These are phyloP conservation scores for Arthrobotrys iridis DNA, from an alignment of 2,329 filamentous ascomycete species.

Conservation along the genomic window DNA sequence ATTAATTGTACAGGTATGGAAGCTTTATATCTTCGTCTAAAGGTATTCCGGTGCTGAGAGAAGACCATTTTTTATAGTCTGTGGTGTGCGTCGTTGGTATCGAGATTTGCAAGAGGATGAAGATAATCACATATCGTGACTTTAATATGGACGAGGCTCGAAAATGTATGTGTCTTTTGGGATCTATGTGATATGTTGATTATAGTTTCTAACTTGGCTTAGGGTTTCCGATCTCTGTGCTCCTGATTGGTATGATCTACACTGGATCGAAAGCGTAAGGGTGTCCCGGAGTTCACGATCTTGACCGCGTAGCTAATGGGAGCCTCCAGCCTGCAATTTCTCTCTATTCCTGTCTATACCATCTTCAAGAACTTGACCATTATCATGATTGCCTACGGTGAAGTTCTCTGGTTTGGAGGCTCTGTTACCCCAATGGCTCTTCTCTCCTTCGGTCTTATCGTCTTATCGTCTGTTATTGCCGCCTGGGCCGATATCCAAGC, in stretches of 20 bases:
- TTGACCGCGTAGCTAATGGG: neutral
- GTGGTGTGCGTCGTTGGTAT: slow-evolving; percentile 89
- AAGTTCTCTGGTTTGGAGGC: slow-evolving; percentile 97
- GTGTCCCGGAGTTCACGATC: neutral
- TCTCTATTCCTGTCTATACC: slow-evolving; percentile 97
- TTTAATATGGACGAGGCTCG: slow-evolving; percentile 90
- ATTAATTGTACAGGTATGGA: slow-evolving; percentile 81
- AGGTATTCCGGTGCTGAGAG: neutral
- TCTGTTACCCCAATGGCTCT: slow-evolving; percentile 86
- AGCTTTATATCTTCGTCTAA: neutral
- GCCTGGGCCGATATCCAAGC: slow-evolving; percentile 97
- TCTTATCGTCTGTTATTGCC: slow-evolving; percentile 90
- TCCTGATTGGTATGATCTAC: slow-evolving; percentile 99
- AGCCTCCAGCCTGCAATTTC: slow-evolving; percentile 75
- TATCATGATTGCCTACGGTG: slow-evolving; percentile 97
- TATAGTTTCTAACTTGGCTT: slow-evolving; percentile 36
- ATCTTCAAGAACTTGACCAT: slow-evolving; percentile 99
- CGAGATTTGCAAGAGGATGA: slow-evolving; percentile 79
- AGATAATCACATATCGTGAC: slow-evolving; percentile 82
- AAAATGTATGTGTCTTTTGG: slow-evolving; percentile 77
- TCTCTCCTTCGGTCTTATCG: slow-evolving; percentile 96
- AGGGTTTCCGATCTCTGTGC: slow-evolving; percentile 97
- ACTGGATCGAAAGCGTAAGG: slow-evolving; percentile 83
- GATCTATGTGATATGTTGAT: neutral
- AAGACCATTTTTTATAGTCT: slow-evolving; percentile 68